phyloP scores from a whole-genome alignment of 148 eudicot species.

The Tetragonia tetragonoides region DNA sequence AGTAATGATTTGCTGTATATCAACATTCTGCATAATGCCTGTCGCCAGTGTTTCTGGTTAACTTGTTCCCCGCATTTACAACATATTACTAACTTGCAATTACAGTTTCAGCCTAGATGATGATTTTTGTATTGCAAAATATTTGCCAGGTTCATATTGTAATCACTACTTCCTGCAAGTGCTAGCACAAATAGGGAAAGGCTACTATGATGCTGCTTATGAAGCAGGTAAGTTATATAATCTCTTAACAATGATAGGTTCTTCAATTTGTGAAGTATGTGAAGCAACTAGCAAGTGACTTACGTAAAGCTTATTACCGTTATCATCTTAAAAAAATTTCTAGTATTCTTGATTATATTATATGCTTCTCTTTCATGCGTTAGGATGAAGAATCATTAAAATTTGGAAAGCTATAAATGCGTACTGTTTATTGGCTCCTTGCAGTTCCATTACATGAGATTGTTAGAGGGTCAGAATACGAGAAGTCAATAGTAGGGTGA shows the following conservation, averaged over 20 bases:
- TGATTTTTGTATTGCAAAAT: slow-evolving; percentile 5
- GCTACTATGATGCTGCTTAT: slow-evolving; percentile 71
- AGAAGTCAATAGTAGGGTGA: neutral
- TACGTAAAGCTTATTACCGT: neutral
- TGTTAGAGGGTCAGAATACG: neutral
- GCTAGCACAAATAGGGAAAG: slow-evolving; percentile 81
- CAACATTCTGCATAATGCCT: neutral
- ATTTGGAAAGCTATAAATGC: neutral
- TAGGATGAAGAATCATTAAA: neutral
- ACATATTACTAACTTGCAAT: neutral
- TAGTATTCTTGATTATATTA: neutral
- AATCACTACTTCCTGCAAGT: slow-evolving; percentile 84
- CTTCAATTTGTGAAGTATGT: neutral
- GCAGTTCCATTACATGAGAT: neutral
- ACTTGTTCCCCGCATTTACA: neutral
- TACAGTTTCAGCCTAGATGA: neutral
- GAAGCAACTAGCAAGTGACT: no score
- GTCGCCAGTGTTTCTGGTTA: neutral
- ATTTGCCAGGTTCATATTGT: slow-evolving; percentile 66
- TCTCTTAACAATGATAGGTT: neutral
- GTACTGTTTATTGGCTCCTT: neutral
- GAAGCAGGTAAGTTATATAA: slow-evolving; percentile 53
- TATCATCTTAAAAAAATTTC: neutral
- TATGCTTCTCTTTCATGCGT: neutral
- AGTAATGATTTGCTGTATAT: neutral